Conservation (phyloP, 352 stramenopile species). For the Phytophthora pisi region DNA sequence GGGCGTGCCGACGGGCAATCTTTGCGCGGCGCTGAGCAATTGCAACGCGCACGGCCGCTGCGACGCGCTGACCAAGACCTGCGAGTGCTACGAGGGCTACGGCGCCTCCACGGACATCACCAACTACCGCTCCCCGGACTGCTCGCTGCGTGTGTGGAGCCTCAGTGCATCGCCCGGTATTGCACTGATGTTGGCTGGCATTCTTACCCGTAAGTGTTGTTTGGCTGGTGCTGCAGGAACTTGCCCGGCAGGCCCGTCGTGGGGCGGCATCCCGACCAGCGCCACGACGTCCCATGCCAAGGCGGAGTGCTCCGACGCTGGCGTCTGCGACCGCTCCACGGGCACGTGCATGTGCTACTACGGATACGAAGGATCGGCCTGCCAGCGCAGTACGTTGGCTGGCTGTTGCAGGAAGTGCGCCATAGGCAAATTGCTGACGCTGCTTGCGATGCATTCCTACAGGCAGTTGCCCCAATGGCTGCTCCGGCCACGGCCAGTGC, state of each 20-base stretch:
- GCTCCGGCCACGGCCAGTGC: conserved; percentile 76
- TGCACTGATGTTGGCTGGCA: neutral
- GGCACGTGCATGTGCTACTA: conserved; percentile 71
- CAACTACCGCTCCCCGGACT: conserved; percentile 83
- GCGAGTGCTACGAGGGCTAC: conserved; percentile 89
- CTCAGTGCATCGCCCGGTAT: neutral
- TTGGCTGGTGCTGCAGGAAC: conserved; percentile 40
- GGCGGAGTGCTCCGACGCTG: conserved; percentile 70
- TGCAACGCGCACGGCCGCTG: conserved; percentile 92
- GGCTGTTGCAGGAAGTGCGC: neutral
- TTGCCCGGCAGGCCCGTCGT: conserved; percentile 71
- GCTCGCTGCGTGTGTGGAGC: conserved; percentile 58
- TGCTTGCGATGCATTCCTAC: neutral
- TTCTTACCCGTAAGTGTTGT: neutral
- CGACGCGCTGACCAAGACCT: conserved; percentile 83
- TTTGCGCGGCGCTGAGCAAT: conserved; percentile 81
- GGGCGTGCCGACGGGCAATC: conserved; percentile 60
- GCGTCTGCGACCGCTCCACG: conserved; percentile 55
- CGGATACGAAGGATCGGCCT: conserved; percentile 76
- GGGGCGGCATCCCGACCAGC: conserved; percentile 55
- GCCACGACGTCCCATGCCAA: conserved; percentile 46
- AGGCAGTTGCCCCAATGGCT: conserved; percentile 59
- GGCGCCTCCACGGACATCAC: conserved; percentile 83
- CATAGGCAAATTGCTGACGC: neutral
- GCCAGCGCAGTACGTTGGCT: conserved; percentile 57